Evolutionary conservation across 108 stramenopile genomes (phyloP).

Genomic region (Cyclotella choctawhatcheeana): DNA sequence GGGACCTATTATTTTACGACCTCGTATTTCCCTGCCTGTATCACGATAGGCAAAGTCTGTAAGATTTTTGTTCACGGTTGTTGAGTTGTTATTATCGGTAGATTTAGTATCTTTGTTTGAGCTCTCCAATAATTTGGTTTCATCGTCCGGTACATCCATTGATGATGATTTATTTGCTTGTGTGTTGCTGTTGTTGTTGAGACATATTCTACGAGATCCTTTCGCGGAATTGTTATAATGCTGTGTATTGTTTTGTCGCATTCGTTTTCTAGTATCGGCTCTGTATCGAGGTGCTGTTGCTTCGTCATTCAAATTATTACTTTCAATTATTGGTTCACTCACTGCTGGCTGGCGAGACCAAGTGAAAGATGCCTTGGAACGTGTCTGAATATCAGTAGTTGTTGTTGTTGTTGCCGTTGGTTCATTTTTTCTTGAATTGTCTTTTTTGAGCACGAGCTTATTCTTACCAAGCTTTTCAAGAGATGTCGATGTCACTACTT

Average conservation of each 20-base stretch:
- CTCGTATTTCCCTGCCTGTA: conserved; percentile 46
- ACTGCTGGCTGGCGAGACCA: conserved; percentile 6
- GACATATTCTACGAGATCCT: conserved; percentile 7
- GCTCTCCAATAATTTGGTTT: no score
- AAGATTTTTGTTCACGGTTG: conserved; percentile 34
- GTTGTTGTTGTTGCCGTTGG: not conserved
- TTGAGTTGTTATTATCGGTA: not conserved
- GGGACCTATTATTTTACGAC: not conserved
- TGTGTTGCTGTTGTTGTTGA: not conserved
- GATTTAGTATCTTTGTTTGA: no score
- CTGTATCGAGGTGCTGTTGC: not conserved
- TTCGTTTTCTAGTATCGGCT: not conserved
- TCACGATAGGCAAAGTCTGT: conserved; percentile 69
- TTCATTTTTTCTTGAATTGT: not conserved
- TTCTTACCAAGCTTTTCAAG: conserved; percentile 7
- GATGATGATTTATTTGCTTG: no score
- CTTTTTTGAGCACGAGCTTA: conserved; percentile 13
- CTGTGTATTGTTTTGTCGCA: not conserved
- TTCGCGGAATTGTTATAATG: not conserved
- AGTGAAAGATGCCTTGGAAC: not conserved
- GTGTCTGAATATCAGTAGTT: not conserved
- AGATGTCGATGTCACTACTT: not conserved
- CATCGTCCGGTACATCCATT: no score
- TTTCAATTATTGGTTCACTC: not conserved
- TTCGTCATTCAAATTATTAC: no score